phyloP scores from a whole-genome alignment of 108 stramenopile species.

The Schizochytrium sp. region DNA sequence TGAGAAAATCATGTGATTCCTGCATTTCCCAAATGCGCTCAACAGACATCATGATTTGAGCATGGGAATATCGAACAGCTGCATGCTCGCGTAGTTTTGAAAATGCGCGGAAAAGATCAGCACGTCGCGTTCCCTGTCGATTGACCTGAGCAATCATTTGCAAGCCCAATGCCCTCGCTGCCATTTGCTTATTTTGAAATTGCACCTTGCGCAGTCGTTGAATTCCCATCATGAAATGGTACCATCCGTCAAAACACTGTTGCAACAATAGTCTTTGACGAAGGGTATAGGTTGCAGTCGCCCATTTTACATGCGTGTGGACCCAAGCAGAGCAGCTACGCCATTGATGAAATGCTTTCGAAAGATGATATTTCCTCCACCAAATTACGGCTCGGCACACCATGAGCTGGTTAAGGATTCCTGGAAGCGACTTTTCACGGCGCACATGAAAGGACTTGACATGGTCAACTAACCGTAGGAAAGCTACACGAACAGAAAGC shows the following conservation, averaged over 20 bases:
- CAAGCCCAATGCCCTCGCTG: background rate
- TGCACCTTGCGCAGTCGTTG: background rate
- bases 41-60: background rate
- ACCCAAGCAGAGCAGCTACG: too few relatives aligned
- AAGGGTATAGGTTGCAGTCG: background rate
- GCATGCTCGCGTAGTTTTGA: background rate
- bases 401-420: too few relatives aligned
- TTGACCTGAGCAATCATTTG: background rate
- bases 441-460: too few relatives aligned
- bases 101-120: background rate
- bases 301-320: background rate
- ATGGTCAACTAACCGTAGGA: too few relatives aligned
- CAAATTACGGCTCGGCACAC: too few relatives aligned
- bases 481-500: too few relatives aligned
- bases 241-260: background rate
- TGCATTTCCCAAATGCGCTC: background rate
- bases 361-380: too few relatives aligned
- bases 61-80: background rate
- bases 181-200: background rate
- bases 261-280: background rate
- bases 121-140: background rate
- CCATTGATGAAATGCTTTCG: too few relatives aligned
- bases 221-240: background rate
- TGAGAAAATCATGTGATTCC: background rate
- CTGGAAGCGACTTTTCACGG: too few relatives aligned